These are phyloP conservation scores for Pichiaceae sp. DNA, from an alignment of 1,139 yeast species.

Conservation along the genomic window DNA sequence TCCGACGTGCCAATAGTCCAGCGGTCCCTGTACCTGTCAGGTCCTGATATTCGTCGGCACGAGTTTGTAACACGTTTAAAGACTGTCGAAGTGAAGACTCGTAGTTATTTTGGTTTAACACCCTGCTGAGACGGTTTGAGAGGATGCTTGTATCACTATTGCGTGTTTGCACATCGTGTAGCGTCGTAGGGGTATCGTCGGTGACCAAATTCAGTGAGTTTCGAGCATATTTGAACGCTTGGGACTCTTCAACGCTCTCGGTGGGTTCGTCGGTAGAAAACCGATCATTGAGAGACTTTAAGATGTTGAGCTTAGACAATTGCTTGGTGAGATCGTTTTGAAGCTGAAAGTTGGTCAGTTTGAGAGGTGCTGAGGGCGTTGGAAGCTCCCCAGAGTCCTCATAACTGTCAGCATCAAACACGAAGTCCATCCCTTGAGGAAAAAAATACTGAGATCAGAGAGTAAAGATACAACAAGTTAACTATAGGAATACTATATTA, in stretches of 20 bases:
- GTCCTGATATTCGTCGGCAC: conserved; percentile 24
- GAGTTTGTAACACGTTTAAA: conserved; percentile 18
- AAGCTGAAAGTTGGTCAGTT: conserved; percentile 20
- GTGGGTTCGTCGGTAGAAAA: conserved; percentile 1
- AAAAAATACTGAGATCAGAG: neutral
- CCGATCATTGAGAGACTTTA: conserved; percentile 16
- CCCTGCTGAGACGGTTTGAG: conserved; percentile 36
- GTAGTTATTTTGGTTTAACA: conserved; percentile 35
- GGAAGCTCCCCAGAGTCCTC: conserved; percentile 11
- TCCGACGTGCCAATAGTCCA: conserved; percentile 53
- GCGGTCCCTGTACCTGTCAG: conserved; percentile 44
- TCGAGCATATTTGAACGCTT: conserved; percentile 34
- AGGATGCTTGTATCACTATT: conserved; percentile 10
- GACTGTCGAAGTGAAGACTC: conserved; percentile 44
- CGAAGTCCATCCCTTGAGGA: conserved; percentile 19
- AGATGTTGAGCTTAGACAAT: conserved; percentile 20
- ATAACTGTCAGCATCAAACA: conserved; percentile 15
- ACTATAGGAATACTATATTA: too few relatives aligned
- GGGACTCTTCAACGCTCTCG: conserved; percentile 12
- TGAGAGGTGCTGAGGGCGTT: conserved; percentile 22
- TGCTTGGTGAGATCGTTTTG: conserved; percentile 21
- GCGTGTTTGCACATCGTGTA: conserved; percentile 16
- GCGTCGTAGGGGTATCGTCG: conserved; percentile 7
- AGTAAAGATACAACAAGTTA: neutral
- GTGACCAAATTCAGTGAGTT: conserved; percentile 17